Evolutionary conservation across 345 rosid genomes (phyloP), one percentile per base, ranked within the genome.

Genomic region (Euphorbia pulcherrima): DNA sequence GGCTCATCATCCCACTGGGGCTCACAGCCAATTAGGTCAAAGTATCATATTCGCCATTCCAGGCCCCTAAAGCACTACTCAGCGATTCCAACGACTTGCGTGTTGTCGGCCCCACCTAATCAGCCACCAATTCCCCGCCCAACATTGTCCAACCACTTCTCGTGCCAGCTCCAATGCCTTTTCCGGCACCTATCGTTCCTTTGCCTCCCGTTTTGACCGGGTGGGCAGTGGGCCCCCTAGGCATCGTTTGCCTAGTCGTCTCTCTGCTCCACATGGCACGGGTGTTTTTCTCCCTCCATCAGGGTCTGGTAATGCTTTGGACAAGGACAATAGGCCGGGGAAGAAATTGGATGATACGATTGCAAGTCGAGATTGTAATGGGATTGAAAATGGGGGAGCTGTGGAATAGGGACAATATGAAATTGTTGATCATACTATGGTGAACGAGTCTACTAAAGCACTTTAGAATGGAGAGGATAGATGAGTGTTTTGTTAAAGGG

Each of bases 241-340:
- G 74, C 97, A 86, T 72, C 81, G 85, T 62, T 54, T 90, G 51
- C 82, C 87, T 55, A 84, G 90, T 30, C 77, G 83, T 67, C 88
- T 84, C 44, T 71, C 78, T 41, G 69, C 68, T 17, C 65, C 21
- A 54, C 90, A 92, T 21, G 97, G 97, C 23, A 94, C 99, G 0
- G 97, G 99, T 58, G 99, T 91, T 55, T 94, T 91, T 82, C 92
- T 94, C 69, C 99, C 99, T 76, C 96, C 91, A 39, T 61, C 77
- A 3, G 86, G 88, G 60, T 74, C 85, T 4, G 86, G 83, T 24
- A 74, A 73, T 62, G 75, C 82, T 24, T 63, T 82, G 1, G 87
- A 64, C 47, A 79, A 67, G 17, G 85, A 79, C 62, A 72, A 74
- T 21, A 74, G 69, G 8, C 30, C 65, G 4, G 81, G 60, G 41